Evolutionary conservation across 179 eudicot genomes (phyloP).

Genomic region (Beta macrorhiza): DNA sequence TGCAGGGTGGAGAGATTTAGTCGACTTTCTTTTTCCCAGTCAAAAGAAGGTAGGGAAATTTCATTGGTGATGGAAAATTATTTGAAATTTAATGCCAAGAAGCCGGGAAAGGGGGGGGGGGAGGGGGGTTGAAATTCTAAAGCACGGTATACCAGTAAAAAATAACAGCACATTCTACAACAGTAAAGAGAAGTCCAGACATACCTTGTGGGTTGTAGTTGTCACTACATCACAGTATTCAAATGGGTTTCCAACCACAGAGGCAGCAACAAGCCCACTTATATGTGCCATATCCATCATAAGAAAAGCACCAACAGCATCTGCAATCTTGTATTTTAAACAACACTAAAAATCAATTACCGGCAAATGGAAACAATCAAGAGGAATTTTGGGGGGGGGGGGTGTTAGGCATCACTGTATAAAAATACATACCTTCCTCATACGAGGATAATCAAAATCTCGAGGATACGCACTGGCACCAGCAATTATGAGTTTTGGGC

Average conservation of each 20-base stretch:
- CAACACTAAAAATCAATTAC: slow-evolving; percentile 19
- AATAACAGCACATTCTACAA: neutral
- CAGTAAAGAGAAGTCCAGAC: neutral
- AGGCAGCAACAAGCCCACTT: slow-evolving; percentile 93
- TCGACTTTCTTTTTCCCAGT: neutral
- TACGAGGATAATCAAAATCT: slow-evolving; percentile 87
- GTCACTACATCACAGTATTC: slow-evolving; percentile 90
- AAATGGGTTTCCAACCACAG: slow-evolving; percentile 84
- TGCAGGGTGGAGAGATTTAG: neutral
- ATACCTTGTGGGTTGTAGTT: slow-evolving; percentile 93
- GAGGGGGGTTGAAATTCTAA: neutral
- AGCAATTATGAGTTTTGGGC: slow-evolving; percentile 85
- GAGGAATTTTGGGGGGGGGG: neutral
- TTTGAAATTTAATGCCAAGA: neutral
- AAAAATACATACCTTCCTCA: slow-evolving; percentile 65
- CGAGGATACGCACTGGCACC: slow-evolving; percentile 98
- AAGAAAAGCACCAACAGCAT: slow-evolving; percentile 80
- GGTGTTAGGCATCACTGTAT: neutral
- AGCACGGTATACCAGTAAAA: neutral
- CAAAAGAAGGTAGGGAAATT: too few species aligned
- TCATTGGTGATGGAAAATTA: neutral
- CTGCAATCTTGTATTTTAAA: slow-evolving; percentile 60
- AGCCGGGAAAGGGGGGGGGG: neutral
- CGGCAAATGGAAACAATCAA: neutral
- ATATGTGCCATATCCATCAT: slow-evolving; percentile 99